These are phyloP conservation scores for Neopestalotiopsis sp. DNA, from an alignment of 2,329 filamentous ascomycete species.

Conservation along the genomic window DNA sequence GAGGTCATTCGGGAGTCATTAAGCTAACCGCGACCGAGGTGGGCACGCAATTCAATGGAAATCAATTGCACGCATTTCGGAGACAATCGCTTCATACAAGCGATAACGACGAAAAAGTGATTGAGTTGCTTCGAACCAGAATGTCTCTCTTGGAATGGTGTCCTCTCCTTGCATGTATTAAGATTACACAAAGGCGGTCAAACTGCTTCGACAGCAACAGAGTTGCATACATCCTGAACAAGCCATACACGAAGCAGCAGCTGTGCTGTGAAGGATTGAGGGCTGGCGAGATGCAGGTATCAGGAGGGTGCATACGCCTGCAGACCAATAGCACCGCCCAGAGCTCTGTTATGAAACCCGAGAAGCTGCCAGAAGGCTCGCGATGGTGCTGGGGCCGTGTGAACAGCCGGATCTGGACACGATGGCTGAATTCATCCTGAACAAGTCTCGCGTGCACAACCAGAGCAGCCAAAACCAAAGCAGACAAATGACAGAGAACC, in stretches of 20 bases:
- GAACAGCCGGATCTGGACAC: slow-evolving; percentile 14
- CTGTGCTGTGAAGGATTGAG: background rate
- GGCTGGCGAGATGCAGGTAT: slow-evolving; percentile 38
- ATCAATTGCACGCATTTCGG: background rate
- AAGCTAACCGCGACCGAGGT: background rate
- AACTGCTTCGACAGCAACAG: slow-evolving; percentile 12
- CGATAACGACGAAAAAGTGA: no score
- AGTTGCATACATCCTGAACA: background rate
- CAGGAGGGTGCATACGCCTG: slow-evolving; percentile 45
- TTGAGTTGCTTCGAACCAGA: background rate
- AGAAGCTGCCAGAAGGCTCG: slow-evolving; percentile 42
- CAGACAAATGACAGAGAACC: no score
- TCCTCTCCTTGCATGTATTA: slow-evolving; percentile 18
- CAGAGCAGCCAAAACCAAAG: no score
- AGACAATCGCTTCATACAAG: no score
- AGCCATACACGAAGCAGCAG: slow-evolving; percentile 2
- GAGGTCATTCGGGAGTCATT: background rate
- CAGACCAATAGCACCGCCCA: slow-evolving; percentile 34
- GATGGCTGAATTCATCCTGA: slow-evolving; percentile 22
- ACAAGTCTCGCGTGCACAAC: no score
- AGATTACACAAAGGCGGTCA: slow-evolving; percentile 34
- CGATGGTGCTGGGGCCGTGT: slow-evolving; percentile 18
- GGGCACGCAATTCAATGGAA: background rate
- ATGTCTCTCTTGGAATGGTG: slow-evolving; percentile 4
- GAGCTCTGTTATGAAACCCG: slow-evolving; percentile 40